phyloP scores from a whole-genome alignment of 2,329 filamentous ascomycete species.

The Fusarium marasasianum region DNA sequence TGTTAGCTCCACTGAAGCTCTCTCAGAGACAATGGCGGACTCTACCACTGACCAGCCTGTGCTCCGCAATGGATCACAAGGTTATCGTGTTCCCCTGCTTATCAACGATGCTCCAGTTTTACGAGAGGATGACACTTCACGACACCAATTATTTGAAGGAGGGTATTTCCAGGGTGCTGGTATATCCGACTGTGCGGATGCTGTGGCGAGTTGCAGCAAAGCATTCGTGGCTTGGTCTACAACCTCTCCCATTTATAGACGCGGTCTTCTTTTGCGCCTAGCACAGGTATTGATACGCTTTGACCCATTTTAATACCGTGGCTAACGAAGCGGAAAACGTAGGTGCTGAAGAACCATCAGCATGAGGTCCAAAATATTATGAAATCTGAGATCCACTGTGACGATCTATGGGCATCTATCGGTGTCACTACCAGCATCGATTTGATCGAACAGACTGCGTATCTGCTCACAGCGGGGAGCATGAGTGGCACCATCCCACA shows the following conservation, averaged over 20 bases:
- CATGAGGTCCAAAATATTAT: not conserved
- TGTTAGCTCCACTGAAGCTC: not conserved
- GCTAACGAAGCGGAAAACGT: accelerated
- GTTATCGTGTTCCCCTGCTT: not conserved
- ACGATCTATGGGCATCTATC: not conserved
- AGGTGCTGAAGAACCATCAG: not conserved
- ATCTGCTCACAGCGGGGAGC: not conserved
- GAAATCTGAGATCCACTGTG: not conserved
- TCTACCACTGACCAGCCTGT: not conserved
- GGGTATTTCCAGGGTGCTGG: not conserved
- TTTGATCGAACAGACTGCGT: not conserved
- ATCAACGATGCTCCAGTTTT: not conserved
- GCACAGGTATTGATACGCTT: not conserved
- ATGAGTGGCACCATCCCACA: not conserved
- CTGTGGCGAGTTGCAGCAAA: not conserved
- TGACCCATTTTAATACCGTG: accelerated
- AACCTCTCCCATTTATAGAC: not conserved
- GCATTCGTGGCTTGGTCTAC: not conserved
- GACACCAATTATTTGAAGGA: not conserved
- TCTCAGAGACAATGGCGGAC: not conserved
- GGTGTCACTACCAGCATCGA: not conserved
- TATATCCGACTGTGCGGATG: not conserved
- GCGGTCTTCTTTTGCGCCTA: not conserved
- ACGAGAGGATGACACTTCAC: not conserved
- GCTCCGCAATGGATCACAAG: not conserved